Percentiles rank a stretch among this genome's conserved stretches.
Evolutionary conservation across 768 basidiomycete genomes (phyloP).

Genomic region (Flagelloscypha sp.): DNA sequence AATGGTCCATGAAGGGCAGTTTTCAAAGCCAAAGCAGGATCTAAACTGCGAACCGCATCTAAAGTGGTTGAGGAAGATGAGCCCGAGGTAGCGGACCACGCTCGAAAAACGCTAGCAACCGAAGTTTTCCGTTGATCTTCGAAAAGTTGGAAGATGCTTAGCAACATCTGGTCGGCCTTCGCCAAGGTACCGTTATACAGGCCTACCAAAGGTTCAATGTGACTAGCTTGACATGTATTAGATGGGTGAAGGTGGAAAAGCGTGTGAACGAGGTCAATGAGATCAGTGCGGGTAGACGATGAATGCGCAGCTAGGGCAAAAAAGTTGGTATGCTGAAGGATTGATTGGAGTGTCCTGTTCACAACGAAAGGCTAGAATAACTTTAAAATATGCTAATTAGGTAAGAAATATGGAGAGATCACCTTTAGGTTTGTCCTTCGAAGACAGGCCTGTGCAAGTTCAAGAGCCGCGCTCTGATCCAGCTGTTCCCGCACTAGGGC

Average conservation of each 20-base stretch:
- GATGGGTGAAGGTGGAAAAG: slow-evolving; percentile 72
- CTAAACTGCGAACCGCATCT: slow-evolving; percentile 63
- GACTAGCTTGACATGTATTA: slow-evolving; percentile 80
- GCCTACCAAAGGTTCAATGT: slow-evolving; percentile 66
- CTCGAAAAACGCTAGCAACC: slow-evolving; percentile 48
- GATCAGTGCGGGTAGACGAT: slow-evolving; percentile 29
- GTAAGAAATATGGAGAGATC: slow-evolving; percentile 8
- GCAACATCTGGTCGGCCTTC: slow-evolving; percentile 50
- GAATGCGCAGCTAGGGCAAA: slow-evolving; percentile 24
- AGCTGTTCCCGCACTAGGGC: too few species aligned
- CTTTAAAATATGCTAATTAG: slow-evolving; percentile 1
- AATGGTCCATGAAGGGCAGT: slow-evolving; percentile 59
- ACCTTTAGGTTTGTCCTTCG: slow-evolving; percentile 55
- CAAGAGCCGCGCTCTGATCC: slow-evolving; percentile 27
- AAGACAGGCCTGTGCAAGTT: slow-evolving; percentile 35
- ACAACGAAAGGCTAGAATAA: slow-evolving; percentile 51
- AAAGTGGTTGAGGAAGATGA: slow-evolving; percentile 38
- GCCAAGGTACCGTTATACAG: slow-evolving; percentile 75
- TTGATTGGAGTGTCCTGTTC: slow-evolving; percentile 67
- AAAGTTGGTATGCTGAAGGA: slow-evolving; percentile 65
- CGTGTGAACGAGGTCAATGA: slow-evolving; percentile 49
- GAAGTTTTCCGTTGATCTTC: slow-evolving; percentile 64
- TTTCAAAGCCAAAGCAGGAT: slow-evolving; percentile 57
- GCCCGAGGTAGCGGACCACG: slow-evolving; percentile 52
- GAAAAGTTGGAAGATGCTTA: slow-evolving; percentile 74